A percentile compares a stretch with the other conserved stretches of the same genome.
These are phyloP conservation scores for Arthroderma sp. DNA, from an alignment of 2,329 filamentous ascomycete genomes.

Conservation along the genomic window DNA sequence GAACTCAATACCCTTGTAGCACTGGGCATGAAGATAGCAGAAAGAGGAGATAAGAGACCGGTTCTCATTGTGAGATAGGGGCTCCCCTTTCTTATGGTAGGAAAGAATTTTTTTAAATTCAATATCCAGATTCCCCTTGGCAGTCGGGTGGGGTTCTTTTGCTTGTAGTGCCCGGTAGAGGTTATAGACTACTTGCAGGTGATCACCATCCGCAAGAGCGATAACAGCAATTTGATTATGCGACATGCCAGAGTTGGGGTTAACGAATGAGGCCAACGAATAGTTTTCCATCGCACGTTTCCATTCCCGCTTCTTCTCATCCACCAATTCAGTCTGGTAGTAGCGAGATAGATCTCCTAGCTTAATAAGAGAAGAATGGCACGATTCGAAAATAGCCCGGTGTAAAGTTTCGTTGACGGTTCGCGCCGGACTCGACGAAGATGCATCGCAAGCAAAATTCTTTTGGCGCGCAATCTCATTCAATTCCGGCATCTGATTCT, in stretches of 20 bases:
- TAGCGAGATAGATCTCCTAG: slow-evolving; percentile 87
- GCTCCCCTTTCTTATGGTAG: slow-evolving; percentile 43
- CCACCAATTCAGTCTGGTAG: slow-evolving; percentile 56
- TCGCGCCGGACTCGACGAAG: slow-evolving; percentile 30
- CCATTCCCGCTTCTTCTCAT: slow-evolving; percentile 59
- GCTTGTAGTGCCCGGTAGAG: slow-evolving; percentile 73
- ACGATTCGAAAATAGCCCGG: slow-evolving; percentile 55
- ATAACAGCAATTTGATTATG: slow-evolving; percentile 89
- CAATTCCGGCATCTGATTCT: slow-evolving; percentile 44
- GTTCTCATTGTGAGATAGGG: slow-evolving; percentile 23
- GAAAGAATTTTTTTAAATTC: slow-evolving; percentile 58
- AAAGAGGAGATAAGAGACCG: slow-evolving; percentile 67
- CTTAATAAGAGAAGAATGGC: slow-evolving; percentile 70
- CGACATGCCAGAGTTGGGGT: slow-evolving; percentile 65
- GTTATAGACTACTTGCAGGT: slow-evolving; percentile 77
- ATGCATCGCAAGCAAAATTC: slow-evolving; percentile 26
- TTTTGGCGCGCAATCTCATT: slow-evolving; percentile 38
- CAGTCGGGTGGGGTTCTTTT: slow-evolving; percentile 59
- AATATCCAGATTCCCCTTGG: slow-evolving; percentile 60
- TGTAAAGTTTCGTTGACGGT: slow-evolving; percentile 36
- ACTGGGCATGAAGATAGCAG: slow-evolving; percentile 70
- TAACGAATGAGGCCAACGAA: slow-evolving; percentile 61
- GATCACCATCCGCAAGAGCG: slow-evolving; percentile 59
- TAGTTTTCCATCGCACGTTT: slow-evolving; percentile 76
- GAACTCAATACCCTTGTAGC: slow-evolving; percentile 65